phyloP scores from a whole-genome alignment of 805 yeast species.

The Isabelozyma pseudorhagii region DNA sequence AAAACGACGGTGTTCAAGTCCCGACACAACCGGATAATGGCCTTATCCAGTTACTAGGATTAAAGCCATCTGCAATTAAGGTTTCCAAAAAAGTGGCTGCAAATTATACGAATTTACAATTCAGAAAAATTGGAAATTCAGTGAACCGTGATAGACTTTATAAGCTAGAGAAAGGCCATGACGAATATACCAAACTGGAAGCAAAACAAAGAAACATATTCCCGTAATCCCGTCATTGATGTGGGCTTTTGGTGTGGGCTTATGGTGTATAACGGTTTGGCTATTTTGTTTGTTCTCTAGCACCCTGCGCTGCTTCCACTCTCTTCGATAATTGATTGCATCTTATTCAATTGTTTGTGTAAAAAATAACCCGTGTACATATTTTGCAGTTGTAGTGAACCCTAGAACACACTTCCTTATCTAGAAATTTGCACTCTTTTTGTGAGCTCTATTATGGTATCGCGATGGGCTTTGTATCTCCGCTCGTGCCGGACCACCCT shows the following conservation, averaged over 20 bases:
- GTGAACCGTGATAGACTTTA: conserved; percentile 6
- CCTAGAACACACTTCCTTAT: background rate
- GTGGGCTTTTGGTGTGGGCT: background rate
- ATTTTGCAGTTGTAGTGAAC: background rate
- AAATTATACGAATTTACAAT: background rate
- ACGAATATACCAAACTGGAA: conserved; percentile 2
- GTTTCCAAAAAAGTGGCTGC: background rate
- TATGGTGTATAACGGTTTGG: background rate
- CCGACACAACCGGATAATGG: background rate
- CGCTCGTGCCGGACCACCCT: background rate
- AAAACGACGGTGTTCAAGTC: background rate
- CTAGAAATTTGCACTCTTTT: background rate
- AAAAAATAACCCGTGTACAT: background rate
- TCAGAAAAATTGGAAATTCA: conserved; percentile 1
- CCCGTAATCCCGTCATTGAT: background rate
- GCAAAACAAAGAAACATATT: background rate
- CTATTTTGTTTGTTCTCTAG: too few relatives aligned
- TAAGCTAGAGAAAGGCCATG: conserved; percentile 7
- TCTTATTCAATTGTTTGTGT: too few relatives aligned
- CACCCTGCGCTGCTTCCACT: too few relatives aligned
- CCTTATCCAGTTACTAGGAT: background rate
- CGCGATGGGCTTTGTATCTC: background rate
- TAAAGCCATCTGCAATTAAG: background rate
- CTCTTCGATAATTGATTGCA: too few relatives aligned
- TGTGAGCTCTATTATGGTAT: background rate